phyloP scores from a whole-genome alignment of 768 basidiomycete species.

The Tricholoma terreum region DNA sequence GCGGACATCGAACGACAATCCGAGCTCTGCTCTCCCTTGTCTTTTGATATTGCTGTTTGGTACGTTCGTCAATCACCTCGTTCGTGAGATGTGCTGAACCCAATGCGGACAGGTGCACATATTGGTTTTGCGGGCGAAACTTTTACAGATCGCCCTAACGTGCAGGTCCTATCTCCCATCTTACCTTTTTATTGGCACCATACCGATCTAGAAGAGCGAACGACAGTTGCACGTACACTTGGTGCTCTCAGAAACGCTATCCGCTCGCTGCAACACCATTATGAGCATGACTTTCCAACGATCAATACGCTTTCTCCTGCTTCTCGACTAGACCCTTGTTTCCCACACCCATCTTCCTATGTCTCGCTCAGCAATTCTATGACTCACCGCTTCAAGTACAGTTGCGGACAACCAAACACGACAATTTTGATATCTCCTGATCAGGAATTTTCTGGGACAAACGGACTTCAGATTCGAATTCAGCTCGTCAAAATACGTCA shows the following conservation, averaged over 20 bases:
- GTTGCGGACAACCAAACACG: no score
- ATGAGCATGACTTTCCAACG: constrained; percentile 7
- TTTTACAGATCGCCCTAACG: constrained; percentile 18
- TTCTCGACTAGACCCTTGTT: not conserved
- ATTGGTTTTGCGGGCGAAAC: constrained; percentile 25
- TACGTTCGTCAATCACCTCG: constrained; percentile 9
- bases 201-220: constrained; percentile 11
- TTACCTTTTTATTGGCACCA: constrained; percentile 22
- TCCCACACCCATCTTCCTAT: not conserved
- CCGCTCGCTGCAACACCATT: constrained; percentile 20
- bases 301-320: not conserved
- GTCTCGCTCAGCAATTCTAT: not conserved
- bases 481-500: no score
- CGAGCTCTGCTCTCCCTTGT: constrained; percentile 23
- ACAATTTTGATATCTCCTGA: no score
- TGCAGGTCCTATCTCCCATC: constrained; percentile 23
- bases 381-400: constrained; percentile 8
- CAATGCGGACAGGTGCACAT: constrained; percentile 18
- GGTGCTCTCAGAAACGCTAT: constrained; percentile 24
- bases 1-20: not conserved
- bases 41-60: constrained; percentile 22
- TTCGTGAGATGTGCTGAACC: constrained; percentile 2
- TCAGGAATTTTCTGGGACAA: no score
- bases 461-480: no score
- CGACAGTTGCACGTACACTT: constrained; percentile 18